phyloP scores from a whole-genome alignment of 148 eudicot genomes.

The Camellia granthamiana region DNA sequence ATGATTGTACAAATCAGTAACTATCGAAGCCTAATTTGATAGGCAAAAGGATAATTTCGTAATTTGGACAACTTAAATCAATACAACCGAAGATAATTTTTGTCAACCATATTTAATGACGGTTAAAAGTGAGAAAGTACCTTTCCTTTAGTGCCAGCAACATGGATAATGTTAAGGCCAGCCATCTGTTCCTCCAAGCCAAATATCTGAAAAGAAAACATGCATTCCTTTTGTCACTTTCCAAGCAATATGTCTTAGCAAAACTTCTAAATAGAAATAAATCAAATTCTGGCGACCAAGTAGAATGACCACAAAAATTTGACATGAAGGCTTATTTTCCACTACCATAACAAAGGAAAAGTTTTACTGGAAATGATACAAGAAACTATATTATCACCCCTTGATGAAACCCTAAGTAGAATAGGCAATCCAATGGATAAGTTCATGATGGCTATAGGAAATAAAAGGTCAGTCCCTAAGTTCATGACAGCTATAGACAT shows the following conservation, averaged over 20 bases:
- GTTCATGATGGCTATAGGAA: not conserved
- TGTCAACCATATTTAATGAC: not conserved
- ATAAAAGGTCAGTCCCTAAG: not conserved
- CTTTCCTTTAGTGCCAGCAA: conserved; percentile 97
- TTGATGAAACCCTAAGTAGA: not conserved
- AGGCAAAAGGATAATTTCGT: no score
- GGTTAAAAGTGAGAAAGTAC: conserved; percentile 32
- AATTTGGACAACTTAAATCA: no score
- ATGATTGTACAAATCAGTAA: no score
- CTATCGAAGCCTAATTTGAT: no score
- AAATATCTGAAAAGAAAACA: conserved; percentile 50
- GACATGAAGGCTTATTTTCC: not conserved
- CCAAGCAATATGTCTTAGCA: not conserved
- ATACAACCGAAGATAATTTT: not conserved
- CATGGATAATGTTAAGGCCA: conserved; percentile 78
- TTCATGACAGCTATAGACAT: not conserved
- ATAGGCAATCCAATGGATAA: not conserved
- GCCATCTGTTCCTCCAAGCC: conserved; percentile 67
- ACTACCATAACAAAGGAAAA: not conserved
- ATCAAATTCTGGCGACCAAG: not conserved
- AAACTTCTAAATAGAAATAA: not conserved
- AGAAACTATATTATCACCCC: not conserved
- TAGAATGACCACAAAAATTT: not conserved
- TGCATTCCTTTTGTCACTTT: conserved; percentile 3
- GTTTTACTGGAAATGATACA: not conserved